These are phyloP conservation scores for Taxawa tesnikishii DNA, from an alignment of 2,329 filamentous ascomycete genomes.

Conservation along the genomic window DNA sequence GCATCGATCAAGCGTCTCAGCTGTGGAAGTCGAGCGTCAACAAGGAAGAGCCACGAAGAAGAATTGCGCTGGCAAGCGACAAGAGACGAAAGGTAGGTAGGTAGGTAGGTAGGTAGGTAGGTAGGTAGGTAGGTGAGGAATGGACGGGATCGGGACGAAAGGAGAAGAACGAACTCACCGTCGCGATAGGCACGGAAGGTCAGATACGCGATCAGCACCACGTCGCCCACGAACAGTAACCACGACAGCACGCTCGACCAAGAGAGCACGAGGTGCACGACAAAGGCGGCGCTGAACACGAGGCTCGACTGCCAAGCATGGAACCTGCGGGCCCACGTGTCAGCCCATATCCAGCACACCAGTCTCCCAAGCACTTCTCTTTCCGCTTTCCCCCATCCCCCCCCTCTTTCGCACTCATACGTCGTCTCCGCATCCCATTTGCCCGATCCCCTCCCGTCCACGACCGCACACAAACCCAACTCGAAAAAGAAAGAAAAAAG, in stretches of 20 bases:
- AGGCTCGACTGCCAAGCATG: slow-evolving; percentile 72
- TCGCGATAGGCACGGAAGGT: slow-evolving; percentile 73
- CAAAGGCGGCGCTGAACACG: slow-evolving; percentile 35
- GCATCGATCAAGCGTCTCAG: slow-evolving; percentile 54
- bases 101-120: neutral
- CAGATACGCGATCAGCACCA: slow-evolving; percentile 64
- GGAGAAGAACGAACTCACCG: slow-evolving; percentile 38
- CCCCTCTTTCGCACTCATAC: neutral
- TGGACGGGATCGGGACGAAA: neutral
- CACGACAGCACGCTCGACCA: slow-evolving; percentile 79
- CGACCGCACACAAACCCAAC: neutral
- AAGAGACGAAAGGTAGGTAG: slow-evolving; percentile 2
- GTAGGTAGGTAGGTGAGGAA: neutral
- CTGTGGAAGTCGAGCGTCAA: slow-evolving; percentile 25
- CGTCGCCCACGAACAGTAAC: slow-evolving; percentile 65
- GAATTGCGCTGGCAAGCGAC: neutral
- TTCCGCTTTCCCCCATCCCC: neutral
- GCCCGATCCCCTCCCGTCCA: no score
- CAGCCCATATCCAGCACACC: neutral
- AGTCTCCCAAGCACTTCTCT: neutral
- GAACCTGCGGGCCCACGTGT: slow-evolving; percentile 44
- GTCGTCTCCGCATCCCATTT: no score
- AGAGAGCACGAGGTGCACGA: slow-evolving; percentile 74
- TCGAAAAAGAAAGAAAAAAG: neutral
- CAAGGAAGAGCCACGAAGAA: neutral